Conservation (phyloP, 345 rosid genomes). For the Turritis glabra region DNA sequence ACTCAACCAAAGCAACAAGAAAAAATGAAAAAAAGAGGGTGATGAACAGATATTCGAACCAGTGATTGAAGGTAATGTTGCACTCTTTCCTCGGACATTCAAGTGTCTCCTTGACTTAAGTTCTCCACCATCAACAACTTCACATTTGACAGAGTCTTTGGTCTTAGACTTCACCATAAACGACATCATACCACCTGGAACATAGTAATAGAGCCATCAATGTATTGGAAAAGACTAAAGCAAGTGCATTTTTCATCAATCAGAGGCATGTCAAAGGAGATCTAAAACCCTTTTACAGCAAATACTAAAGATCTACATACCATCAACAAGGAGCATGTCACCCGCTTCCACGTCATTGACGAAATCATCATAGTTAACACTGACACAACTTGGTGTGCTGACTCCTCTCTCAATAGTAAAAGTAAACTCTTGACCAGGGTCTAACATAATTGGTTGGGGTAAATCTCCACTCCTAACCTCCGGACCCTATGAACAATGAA, state of each 20-base stretch:
- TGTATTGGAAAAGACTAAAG: not conserved
- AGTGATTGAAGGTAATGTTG: conserved; percentile 95
- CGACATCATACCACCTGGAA: conserved; percentile 98
- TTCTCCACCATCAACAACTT: conserved; percentile 98
- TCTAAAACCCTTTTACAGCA: not conserved
- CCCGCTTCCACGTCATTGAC: conserved; percentile 90
- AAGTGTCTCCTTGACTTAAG: conserved; percentile 96
- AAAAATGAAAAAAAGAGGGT: not conserved
- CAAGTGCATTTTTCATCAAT: not conserved
- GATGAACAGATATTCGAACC: conserved; percentile 44
- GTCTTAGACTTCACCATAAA: conserved; percentile 87
- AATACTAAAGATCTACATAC: conserved; percentile 43
- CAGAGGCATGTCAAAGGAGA: not conserved
- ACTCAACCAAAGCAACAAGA: not conserved
- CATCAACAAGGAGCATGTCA: conserved; percentile 99
- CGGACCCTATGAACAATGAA: conserved; percentile 66
- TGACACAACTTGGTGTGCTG: conserved; percentile 81
- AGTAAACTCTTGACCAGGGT: conserved; percentile 87
- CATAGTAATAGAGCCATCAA: conserved; percentile 31
- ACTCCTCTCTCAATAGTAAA: conserved; percentile 91
- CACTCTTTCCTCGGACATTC: conserved; percentile 97
- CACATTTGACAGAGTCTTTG: conserved; percentile 90
- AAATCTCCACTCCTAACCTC: conserved; percentile 99
- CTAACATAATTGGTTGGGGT: conserved; percentile 78
- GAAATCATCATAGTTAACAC: conserved; percentile 97